phyloP scores from a whole-genome alignment of 2,329 filamentous ascomycete genomes.

The Aspergillus terreus region DNA sequence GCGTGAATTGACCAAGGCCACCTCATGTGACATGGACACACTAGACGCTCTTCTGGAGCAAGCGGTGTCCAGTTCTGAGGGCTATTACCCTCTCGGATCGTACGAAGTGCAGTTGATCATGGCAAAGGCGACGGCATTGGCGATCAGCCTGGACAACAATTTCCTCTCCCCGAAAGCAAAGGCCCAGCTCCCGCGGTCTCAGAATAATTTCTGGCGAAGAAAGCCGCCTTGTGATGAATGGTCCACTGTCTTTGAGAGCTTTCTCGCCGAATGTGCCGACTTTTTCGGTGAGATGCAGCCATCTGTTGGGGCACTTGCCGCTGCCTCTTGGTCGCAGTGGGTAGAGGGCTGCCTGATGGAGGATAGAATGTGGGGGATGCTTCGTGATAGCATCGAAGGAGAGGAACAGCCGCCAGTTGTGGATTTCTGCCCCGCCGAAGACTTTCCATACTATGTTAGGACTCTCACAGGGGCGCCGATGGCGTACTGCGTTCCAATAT shows the following conservation, averaged over 20 bases:
- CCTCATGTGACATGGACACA: neutral
- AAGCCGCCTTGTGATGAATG: neutral
- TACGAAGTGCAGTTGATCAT: neutral
- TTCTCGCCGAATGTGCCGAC: neutral
- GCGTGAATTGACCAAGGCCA: neutral
- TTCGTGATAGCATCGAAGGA: neutral
- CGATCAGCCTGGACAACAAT: neutral
- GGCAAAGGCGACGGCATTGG: neutral
- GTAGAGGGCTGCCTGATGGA: neutral
- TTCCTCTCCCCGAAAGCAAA: neutral
- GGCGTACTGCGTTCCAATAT: neutral
- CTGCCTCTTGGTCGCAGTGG: neutral
- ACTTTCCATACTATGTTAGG: constrained; percentile 1
- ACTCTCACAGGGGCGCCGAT: neutral
- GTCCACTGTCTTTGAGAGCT: neutral
- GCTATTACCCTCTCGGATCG: neutral
- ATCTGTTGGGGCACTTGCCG: neutral
- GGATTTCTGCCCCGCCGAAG: neutral
- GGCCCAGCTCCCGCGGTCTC: neutral
- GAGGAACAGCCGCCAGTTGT: neutral
- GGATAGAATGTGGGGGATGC: neutral
- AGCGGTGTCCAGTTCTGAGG: neutral
- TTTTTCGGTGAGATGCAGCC: neutral
- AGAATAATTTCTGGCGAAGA: neutral
- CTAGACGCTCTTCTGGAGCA: neutral